Evolutionary conservation across 805 yeast genomes (phyloP).

Genomic region (Teunomyces pallodes): DNA sequence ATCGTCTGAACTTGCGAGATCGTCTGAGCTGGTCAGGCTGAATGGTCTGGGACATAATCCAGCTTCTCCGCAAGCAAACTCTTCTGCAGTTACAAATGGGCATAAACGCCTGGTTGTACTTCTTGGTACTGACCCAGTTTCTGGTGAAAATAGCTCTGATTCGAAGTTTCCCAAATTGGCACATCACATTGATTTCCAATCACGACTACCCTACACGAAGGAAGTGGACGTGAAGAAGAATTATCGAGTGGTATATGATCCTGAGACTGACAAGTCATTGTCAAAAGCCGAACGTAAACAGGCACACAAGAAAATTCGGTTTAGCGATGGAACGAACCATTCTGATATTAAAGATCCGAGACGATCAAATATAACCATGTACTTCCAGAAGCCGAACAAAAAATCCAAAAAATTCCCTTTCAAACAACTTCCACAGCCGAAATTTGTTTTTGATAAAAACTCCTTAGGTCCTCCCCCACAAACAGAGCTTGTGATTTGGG

Average conservation of each 20-base stretch:
- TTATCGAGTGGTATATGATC: slow-evolving; percentile 51
- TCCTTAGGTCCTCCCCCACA: slow-evolving; percentile 77
- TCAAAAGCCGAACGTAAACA: slow-evolving; percentile 29
- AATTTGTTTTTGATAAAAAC: slow-evolving; percentile 58
- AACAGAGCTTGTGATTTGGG: slow-evolving; percentile 67
- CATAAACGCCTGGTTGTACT: not conserved
- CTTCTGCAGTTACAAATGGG: not conserved
- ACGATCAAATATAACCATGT: slow-evolving; percentile 18
- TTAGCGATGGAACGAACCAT: slow-evolving; percentile 18
- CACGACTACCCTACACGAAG: slow-evolving; percentile 7
- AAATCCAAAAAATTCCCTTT: slow-evolving; percentile 40
- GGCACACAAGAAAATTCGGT: slow-evolving; percentile 40
- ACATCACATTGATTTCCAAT: slow-evolving; percentile 24
- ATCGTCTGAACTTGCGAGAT: no score
- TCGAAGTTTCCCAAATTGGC: slow-evolving; percentile 25
- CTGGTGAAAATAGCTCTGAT: slow-evolving; percentile 34
- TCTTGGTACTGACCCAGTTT: slow-evolving; percentile 29
- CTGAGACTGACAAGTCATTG: slow-evolving; percentile 37
- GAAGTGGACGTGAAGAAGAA: slow-evolving; percentile 22
- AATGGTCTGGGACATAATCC: not conserved
- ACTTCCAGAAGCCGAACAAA: slow-evolving; percentile 38
- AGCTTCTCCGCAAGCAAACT: not conserved
- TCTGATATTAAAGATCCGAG: slow-evolving; percentile 43
- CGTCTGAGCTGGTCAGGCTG: not conserved
- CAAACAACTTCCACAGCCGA: slow-evolving; percentile 42